Conservation (phyloP, 2,329 filamentous ascomycete species). For the Xylogone sp. region DNA sequence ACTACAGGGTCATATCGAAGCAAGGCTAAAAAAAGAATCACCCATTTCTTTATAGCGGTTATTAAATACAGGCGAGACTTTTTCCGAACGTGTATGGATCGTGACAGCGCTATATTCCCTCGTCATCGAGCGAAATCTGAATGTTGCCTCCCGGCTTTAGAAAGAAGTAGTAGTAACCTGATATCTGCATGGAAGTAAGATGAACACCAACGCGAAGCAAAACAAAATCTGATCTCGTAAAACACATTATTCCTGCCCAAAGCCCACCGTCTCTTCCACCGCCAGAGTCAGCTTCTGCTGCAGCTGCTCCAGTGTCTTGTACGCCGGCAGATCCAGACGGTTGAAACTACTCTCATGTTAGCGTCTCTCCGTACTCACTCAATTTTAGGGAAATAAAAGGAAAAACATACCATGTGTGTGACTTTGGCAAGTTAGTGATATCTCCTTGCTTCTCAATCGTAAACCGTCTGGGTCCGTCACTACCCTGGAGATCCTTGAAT, state of each 20-base stretch:
- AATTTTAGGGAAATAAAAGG: background rate
- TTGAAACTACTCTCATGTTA: conserved; percentile 69
- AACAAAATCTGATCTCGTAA: conserved; percentile 4
- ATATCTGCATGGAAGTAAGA: conserved; percentile 8
- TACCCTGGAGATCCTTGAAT: conserved; percentile 98
- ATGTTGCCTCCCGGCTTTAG: background rate
- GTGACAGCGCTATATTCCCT: conserved; percentile 4
- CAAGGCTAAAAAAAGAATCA: background rate
- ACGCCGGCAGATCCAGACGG: conserved; percentile 88
- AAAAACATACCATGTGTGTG: conserved; percentile 84
- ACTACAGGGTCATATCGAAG: background rate
- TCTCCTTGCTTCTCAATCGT: conserved; percentile 98
- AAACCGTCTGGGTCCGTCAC: conserved; percentile 89
- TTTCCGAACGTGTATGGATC: conserved; percentile 10
- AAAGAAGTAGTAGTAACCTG: background rate
- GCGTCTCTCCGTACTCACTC: conserved; percentile 4
- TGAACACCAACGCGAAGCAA: conserved; percentile 11
- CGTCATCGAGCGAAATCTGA: background rate
- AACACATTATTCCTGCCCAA: conserved; percentile 79
- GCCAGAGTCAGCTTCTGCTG: conserved; percentile 92
- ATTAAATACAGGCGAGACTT: conserved; percentile 13
- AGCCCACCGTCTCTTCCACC: conserved; percentile 97
- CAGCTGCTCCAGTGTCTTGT: conserved; percentile 82
- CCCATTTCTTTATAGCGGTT: conserved; percentile 7
- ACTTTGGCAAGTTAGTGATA: conserved; percentile 85